Evolutionary conservation across 2,329 filamentous ascomycete species (phyloP), one percentile per base, ranked within the genome.

Genomic region (Myriosclerotinia curreyana): DNA sequence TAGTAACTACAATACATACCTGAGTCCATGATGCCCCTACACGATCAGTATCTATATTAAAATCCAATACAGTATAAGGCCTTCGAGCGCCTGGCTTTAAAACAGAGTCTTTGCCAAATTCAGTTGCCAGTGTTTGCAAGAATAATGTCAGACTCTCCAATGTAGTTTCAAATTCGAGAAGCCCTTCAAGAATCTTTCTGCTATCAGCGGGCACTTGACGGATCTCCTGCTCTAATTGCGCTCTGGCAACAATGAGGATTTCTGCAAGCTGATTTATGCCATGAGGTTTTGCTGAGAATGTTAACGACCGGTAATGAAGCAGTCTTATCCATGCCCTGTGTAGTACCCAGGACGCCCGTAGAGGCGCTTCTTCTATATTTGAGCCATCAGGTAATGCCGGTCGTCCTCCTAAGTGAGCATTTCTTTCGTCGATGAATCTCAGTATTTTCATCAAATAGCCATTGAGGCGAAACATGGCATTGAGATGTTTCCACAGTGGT

Each of bases 231-330:
- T 63, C 66, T 40, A 62, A 36, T 11, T 66, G 51, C n/a, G 20
- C 14, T 20, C 52, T 36, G 14, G 55, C 31, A 20, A 65, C 44
- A 5, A 42, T 22, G 3, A 66, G 34, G 28, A 66, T 64, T 4
- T 60, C 17, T n/a, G 61, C 22, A 1, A 67, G 22, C 28, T 64
- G 54, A n/a, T 34, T 12, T 14, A 60, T 11, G 5, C 67, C 67
- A 46, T 40, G 22, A 42, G 17, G 1, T 4, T 42, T 14, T 11
- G 14, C 15, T 49, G 51, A 66, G 15, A 60, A 25, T 15, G 38
- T 52, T 5, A 69, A 53, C 20, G 64, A 65, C 5, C 66, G 65
- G 42, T 67, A 65, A 38, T 70, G 66, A 15, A 70, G 50, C 22
- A 62, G 56, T 15, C 64, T 65, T 44, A 68, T 64, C 59, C 59